Evolutionary conservation across 2,329 filamentous ascomycete genomes (phyloP), one percentile per base, ranked within the genome.

Genomic region (Trichophyton benhamiae): DNA sequence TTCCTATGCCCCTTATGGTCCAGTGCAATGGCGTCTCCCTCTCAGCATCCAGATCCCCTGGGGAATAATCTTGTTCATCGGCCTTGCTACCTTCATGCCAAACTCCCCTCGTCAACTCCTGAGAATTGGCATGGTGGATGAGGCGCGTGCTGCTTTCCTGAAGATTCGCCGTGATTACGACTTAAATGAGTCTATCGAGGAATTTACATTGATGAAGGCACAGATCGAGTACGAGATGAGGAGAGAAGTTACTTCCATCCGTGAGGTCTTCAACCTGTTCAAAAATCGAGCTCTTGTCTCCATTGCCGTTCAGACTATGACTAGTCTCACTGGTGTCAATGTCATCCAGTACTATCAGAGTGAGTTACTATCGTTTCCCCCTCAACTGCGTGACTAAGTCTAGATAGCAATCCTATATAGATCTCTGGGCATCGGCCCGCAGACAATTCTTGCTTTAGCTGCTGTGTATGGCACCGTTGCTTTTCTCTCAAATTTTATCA

Each of bases 201-300:
- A 83, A 67, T 83, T 83, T 67, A 70, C 72, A 1, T 70, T 79
- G n/a, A 83, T 83, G 81, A 71, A 72, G 57, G 74, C 73, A 3
- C 79, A 81, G 70, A 81, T 82, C 64, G 77, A 81, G 65, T 84
- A 79, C 68, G 82, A 84, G 69, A 80, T 79, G 77, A 74, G 80
- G 65, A 72, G 82, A 4, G 81, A 83, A 67, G 73, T 83, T 63
- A 80, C 72, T 17, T 78, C 78, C 0, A 78, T 78, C 61, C 70
- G 68, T 44, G 81, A 83, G 64, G 79, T 83, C 44, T 83, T 79
- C 61, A 73, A 65, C 52, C 67, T 83, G 5, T 83, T 79, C 65
- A 72, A 80, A 13, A 80, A 77, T 62, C 76, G 81, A 25, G 80
- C 76, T 5, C 65, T 83, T 57, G 80, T 80, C 20, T 79, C 78